Conservation (phyloP, 305 asterid species). For the Fraxinus latifolia region DNA sequence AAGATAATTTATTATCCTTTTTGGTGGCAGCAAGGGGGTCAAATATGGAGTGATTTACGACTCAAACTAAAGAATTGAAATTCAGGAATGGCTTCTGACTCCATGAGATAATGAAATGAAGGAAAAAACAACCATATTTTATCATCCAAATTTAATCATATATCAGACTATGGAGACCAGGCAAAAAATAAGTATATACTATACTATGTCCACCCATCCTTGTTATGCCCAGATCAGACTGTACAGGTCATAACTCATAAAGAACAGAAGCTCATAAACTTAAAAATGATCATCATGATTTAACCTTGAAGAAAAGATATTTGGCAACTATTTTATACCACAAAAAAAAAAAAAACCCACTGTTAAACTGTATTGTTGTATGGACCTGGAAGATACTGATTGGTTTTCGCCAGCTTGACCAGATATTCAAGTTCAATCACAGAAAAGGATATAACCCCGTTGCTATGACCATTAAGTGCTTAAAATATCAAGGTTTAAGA, state of each 20-base stretch:
- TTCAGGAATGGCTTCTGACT: constrained; percentile 1
- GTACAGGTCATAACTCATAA: neutral
- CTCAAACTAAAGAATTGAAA: neutral
- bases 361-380: neutral
- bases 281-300: neutral
- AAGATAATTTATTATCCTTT: neutral
- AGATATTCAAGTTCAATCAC: neutral
- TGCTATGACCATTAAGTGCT: neutral
- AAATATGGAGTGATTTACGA: neutral
- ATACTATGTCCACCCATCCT: neutral
- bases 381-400: neutral
- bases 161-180: neutral
- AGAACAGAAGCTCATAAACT: constrained; percentile 3
- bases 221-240: neutral
- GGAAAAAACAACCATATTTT: neutral
- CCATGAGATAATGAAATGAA: neutral
- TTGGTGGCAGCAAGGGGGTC: neutral
- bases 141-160: neutral
- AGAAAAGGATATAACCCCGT: neutral
- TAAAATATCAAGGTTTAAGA: neutral
- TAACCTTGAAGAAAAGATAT: neutral
- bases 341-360: neutral
- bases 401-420: neutral
- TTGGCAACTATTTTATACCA: neutral
- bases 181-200: neutral